phyloP scores from a whole-genome alignment of 176 grass and related monocot species.

The Ampelocalamus luodianensis region DNA sequence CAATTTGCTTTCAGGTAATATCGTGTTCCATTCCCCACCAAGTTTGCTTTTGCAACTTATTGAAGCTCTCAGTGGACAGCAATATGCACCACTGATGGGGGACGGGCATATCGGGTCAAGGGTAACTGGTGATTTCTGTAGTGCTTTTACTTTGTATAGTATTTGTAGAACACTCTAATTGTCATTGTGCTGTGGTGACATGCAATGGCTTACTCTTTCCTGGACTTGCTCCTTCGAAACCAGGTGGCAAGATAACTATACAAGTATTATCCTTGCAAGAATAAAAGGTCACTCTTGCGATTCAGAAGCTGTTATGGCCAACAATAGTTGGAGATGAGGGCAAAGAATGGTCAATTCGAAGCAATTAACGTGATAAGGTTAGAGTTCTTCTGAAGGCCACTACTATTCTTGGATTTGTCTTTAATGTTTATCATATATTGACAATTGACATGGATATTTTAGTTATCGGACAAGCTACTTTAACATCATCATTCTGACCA shows the following conservation, averaged over 20 bases:
- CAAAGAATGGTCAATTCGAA: conserved; percentile 23
- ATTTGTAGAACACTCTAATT: conserved; percentile 8
- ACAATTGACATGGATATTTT: conserved; percentile 21
- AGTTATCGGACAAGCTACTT: background rate
- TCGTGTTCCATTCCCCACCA: background rate
- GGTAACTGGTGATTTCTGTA: background rate
- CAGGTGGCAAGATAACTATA: background rate
- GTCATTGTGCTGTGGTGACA: background rate
- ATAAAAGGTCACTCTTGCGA: background rate
- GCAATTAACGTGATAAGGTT: conserved; percentile 11
- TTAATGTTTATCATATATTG: conserved; percentile 7
- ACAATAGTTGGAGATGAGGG: conserved; percentile 4
- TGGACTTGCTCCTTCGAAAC: background rate
- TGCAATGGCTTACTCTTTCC: background rate
- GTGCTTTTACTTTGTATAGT: conserved; percentile 6
- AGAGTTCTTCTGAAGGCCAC: conserved; percentile 12
- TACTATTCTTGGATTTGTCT: conserved; percentile 14
- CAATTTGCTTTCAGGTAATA: background rate
- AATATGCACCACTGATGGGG: background rate
- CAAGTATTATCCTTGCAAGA: background rate
- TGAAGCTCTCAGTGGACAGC: conserved; percentile 5
- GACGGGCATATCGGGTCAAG: background rate
- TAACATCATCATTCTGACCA: conserved; percentile 11
- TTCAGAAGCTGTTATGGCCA: conserved; percentile 13
- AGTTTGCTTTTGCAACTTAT: conserved; percentile 29